Base-by-base conservation (phyloP, 192 early-diverging fungal species). In the Rhizoclosmatium globosum region DNA sequence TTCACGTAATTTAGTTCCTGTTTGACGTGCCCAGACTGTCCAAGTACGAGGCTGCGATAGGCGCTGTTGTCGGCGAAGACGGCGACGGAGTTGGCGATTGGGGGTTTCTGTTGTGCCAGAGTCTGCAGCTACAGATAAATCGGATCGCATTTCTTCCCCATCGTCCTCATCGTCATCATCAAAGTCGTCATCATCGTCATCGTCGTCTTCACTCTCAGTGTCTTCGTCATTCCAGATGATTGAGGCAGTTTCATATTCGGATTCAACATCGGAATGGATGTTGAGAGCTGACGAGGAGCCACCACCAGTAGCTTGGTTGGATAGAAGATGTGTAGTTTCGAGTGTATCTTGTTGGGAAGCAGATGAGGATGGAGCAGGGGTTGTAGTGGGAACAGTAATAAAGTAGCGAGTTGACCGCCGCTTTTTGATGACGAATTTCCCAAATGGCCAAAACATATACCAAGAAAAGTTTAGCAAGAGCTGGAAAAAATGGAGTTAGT, bases 401-500 rank as follows among this genome's bases (percentile, higher is more conserved):
- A 74, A 74, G 42, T 48, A 58, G 43, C 72, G 72, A 11, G 72
- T 74, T 21, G 72, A 60, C 23, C 17, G 85, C 21, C 91, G 89
- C 72, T 94, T 67, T 61, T 84, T 85, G 38, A 85, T 94, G 17
- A 98, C 93, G 83, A 95, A 96, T 73, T 95, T 93, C 6, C 96
- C 96, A 90, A 99, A 99, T 6, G 97, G 97, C 95, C 95, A 97
- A 23, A 99, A 84, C n/a, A 98, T 84, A 73, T 99, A 99, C 64
- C 89, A 84, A 43, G 92, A 89, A 0, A 98, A 86, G 64, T 94
- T 96, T 0, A 92, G 71, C 3, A 95, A 77, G 4, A 96, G 93
- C 58, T 88, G 71, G 11, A 0, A 45, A 15, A 9, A 4, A 75
- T 23, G 1, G 3, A 57, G 31, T 7, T 7, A 38, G 61, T 45